Evolutionary conservation across 1,284 basidiomycete species (phyloP).

Genomic region (Heterobasidion occidentale): DNA sequence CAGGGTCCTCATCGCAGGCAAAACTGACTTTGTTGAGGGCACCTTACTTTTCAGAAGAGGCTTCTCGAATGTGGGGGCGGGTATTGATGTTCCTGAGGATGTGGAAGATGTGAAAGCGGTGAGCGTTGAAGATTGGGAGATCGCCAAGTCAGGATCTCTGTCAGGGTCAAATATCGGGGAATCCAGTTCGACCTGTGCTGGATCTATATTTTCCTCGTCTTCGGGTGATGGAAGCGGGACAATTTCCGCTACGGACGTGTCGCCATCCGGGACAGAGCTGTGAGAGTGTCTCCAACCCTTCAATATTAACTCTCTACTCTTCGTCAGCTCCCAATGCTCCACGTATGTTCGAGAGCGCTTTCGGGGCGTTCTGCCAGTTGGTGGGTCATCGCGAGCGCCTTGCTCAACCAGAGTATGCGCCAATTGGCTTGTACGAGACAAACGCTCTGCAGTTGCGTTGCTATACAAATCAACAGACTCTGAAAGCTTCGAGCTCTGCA

Average conservation of each 20-base stretch:
- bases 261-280: not conserved
- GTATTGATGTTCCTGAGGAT: conserved; percentile 27
- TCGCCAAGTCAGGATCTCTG: conserved; percentile 8
- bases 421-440: conserved; percentile 41
- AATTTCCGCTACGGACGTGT: not conserved
- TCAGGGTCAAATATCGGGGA: conserved; percentile 1
- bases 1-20: conserved; percentile 20
- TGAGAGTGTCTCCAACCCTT: conserved; percentile 34
- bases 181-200: not conserved
- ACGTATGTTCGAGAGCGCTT: conserved; percentile 63
- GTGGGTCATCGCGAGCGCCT: conserved; percentile 51
- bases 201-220: not conserved
- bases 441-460: conserved; percentile 27
- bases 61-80: conserved; percentile 13
- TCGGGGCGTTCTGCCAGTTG: conserved; percentile 64
- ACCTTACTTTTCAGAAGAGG: conserved; percentile 8
- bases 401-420: conserved; percentile 46
- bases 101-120: conserved; percentile 10
- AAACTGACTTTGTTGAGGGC: conserved; percentile 2
- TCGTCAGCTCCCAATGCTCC: conserved; percentile 64
- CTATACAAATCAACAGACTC: conserved; percentile 33
- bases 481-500: conserved; percentile 32
- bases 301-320: conserved; percentile 49
- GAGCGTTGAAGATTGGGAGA: conserved; percentile 8
- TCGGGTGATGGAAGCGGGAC: conserved; percentile 6